A percentile compares a stretch with the other conserved stretches of the same genome.
phyloP scores from a whole-genome alignment of 805 yeast genomes.

The Kodamaea leandrae region DNA sequence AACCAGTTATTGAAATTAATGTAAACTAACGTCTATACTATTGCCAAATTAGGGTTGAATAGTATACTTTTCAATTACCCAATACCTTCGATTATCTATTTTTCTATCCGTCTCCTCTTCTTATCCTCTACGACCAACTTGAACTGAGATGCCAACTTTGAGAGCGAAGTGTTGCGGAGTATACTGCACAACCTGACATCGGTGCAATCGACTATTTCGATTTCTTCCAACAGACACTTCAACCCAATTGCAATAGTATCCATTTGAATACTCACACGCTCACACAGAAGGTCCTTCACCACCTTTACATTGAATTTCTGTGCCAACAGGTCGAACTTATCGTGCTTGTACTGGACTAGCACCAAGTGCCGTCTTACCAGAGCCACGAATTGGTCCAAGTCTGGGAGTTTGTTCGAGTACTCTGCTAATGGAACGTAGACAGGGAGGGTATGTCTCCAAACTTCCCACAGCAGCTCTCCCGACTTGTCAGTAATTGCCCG shows the following conservation, averaged over 20 bases:
- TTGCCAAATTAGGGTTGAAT: too few species aligned
- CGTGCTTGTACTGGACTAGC: conserved; percentile 31
- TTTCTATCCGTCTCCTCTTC: too few species aligned
- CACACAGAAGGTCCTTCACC: conserved; percentile 27
- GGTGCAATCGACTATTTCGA: conserved; percentile 2
- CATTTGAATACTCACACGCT: conserved; percentile 14
- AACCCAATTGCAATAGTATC: not conserved
- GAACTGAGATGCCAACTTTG: not conserved
- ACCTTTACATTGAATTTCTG: conserved; percentile 5
- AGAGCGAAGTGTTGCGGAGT: conserved; percentile 5
- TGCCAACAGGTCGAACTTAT: conserved; percentile 22
- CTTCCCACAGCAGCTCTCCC: conserved; percentile 22
- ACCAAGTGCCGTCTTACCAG: conserved; percentile 23
- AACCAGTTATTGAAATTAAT: too few species aligned
- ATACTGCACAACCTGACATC: not conserved
- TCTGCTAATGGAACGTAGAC: conserved; percentile 26
- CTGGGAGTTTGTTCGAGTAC: conserved; percentile 15
- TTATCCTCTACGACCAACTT: not conserved
- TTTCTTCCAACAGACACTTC: conserved; percentile 7
- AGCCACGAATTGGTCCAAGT: conserved; percentile 21
- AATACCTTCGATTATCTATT: too few species aligned
- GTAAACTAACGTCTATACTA: too few species aligned
- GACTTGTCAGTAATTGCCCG: conserved; percentile 7
- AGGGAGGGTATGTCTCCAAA: conserved; percentile 39
- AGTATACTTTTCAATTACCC: not conserved